Evolutionary conservation across 768 basidiomycete genomes (phyloP).

Genomic region (Psilocybe subaeruginosa): DNA sequence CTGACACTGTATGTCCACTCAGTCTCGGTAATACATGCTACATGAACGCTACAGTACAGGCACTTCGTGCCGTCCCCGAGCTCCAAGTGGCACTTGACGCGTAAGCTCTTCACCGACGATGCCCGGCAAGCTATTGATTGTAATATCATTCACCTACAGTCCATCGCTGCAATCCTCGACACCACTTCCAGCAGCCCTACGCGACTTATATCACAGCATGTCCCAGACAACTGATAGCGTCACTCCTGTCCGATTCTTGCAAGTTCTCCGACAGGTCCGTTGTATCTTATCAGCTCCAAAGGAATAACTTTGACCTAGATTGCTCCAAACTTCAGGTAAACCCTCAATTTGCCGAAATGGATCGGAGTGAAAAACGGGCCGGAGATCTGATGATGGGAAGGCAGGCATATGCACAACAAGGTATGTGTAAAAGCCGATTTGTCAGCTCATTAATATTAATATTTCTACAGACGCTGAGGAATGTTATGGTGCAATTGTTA

Average conservation of each 20-base stretch:
- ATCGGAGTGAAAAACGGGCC: constrained; percentile 42
- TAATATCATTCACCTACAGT: constrained; percentile 19
- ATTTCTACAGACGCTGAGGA: constrained; percentile 77
- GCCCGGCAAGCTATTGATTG: not conserved
- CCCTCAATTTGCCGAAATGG: constrained; percentile 89
- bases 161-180: constrained; percentile 42
- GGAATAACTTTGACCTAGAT: not conserved
- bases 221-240: constrained; percentile 73
- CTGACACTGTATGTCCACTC: not conserved
- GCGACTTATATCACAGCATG: constrained; percentile 77
- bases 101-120: constrained; percentile 25
- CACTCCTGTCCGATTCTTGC: constrained; percentile 70
- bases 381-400: constrained; percentile 38
- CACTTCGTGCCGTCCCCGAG: constrained; percentile 91
- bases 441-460: not conserved
- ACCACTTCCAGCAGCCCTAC: constrained; percentile 54
- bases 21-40: constrained; percentile 96
- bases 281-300: not conserved
- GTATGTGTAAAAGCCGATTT: constrained; percentile 20
- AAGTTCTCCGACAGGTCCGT: constrained; percentile 60
- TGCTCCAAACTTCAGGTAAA: constrained; percentile 45
- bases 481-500: constrained; percentile 79
- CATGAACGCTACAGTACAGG: constrained; percentile 95
- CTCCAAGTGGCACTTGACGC: constrained; percentile 67
- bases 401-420: constrained; percentile 77